Evolutionary conservation across 805 yeast genomes (phyloP).

Genomic region (Wickerhamomyces mucosus): DNA sequence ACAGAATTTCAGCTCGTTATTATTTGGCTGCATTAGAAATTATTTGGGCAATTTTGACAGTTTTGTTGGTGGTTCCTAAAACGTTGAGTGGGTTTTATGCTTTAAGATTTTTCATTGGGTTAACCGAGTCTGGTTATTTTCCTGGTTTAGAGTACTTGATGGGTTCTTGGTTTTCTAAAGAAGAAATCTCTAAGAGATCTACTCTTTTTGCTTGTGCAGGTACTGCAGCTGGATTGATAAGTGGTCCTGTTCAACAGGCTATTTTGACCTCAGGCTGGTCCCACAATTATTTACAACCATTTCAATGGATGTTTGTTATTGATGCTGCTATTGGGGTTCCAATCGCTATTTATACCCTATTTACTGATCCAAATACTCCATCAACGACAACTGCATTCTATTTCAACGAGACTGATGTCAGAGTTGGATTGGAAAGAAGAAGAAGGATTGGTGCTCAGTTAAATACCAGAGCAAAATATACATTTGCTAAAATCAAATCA

Average conservation of each 20-base stretch:
- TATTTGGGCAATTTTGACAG: conserved; percentile 32
- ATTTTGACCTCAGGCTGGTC: conserved; percentile 17
- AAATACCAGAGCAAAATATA: conserved; percentile 31
- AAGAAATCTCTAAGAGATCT: conserved; percentile 26
- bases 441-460: conserved; percentile 33
- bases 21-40: conserved; percentile 35
- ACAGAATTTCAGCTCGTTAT: conserved; percentile 31
- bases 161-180: conserved; percentile 29
- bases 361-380: conserved; percentile 18
- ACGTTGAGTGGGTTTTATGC: conserved; percentile 22
- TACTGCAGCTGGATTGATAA: conserved; percentile 15
- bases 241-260: conserved; percentile 30
- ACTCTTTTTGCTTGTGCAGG: conserved; percentile 24
- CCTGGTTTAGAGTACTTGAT: conserved; percentile 36
- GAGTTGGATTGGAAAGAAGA: conserved; percentile 39
- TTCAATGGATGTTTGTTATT: conserved; percentile 35
- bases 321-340: conserved; percentile 34
- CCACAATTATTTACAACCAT: conserved; percentile 18
- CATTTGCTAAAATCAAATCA: conserved; percentile 28
- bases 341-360: conserved; percentile 32
- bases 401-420: conserved; percentile 29
- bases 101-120: conserved; percentile 31
- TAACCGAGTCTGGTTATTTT: conserved; percentile 37
- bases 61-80: conserved; percentile 23
- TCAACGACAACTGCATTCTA: conserved; percentile 33